These are phyloP conservation scores for Pulveroboletus sp. DNA, from an alignment of 1,284 basidiomycete genomes.

Conservation along the genomic window DNA sequence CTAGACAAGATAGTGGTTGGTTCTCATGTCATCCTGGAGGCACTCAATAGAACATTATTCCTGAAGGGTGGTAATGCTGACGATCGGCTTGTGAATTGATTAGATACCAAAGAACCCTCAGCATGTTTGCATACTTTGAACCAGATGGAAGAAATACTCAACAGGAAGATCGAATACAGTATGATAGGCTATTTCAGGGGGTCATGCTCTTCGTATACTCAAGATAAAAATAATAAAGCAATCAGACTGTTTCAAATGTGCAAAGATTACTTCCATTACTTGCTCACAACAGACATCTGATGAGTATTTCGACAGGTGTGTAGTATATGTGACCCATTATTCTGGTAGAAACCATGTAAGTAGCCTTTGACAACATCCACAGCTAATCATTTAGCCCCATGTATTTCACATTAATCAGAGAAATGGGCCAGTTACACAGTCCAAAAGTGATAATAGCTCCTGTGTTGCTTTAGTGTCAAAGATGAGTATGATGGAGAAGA, in stretches of 20 bases:
- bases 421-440: too few relatives aligned
- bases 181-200: not conserved
- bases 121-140: constrained; percentile 1
- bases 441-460: too few relatives aligned
- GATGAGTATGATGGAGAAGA: too few relatives aligned
- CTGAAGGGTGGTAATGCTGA: not conserved
- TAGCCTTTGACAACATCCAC: too few relatives aligned
- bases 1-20: constrained; percentile 12
- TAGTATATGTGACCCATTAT: too few relatives aligned
- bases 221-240: not conserved
- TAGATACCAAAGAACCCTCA: not conserved
- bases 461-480: too few relatives aligned
- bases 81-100: constrained; percentile 11
- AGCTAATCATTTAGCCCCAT: too few relatives aligned
- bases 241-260: not conserved
- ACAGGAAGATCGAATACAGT: not conserved
- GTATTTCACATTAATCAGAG: too few relatives aligned
- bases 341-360: too few relatives aligned
- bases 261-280: not conserved
- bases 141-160: constrained; percentile 2
- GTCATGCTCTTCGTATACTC: not conserved
- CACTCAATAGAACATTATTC: not conserved
- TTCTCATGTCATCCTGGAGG: constrained; percentile 1
- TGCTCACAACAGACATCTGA: constrained; percentile 7
- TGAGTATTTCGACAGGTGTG: not conserved